Evolutionary conservation across 345 rosid genomes (phyloP), one percentile per base, ranked within the genome.

Genomic region (Passiflora organensis): DNA sequence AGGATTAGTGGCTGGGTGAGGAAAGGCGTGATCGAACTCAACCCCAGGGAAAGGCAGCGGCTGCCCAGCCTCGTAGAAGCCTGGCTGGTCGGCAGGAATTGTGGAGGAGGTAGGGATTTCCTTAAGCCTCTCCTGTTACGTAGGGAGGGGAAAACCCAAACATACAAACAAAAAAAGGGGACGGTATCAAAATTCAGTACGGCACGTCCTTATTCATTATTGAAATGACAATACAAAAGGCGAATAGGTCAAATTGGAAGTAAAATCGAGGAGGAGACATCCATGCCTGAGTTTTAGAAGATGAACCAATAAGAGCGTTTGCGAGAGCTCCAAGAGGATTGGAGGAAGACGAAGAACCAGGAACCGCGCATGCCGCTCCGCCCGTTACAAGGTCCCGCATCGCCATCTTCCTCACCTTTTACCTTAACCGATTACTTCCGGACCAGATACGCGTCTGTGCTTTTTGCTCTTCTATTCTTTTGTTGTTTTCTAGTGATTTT

Each of bases 241-340:
- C 25, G 22, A 48, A 48, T 48, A n/a, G 10, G n/a, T 0, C 5
- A 14, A 48, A 48, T 12, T 48, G 34, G 32, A 6, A 15, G 18
- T 22, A 22, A 51, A 19, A 57, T 9, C 13, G 13, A 46, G 19
- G 24, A 20, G 24, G 13, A 47, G 51, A 51, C 44, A n/a, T 2
- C 6, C 16, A 12, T 4, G 86, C 99, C 99, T 84, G 94, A 34
- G 81, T 81, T 71, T 89, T 89, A 61, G 96, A 89, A 55, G 99
- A 89, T 2, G 99, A 83, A 60, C 95, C 95, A 25, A 86, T 72
- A 25, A 93, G 74, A 49, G 87, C 82, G 85, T 89, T 93, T 71
- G 99, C 89, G 36, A 93, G 85, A 65, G 97, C 84, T 16, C 97
- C 96, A 15, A 93, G 69, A 37, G 99, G 99, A 56, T 93, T 93